Base-by-base conservation (phyloP, 768 basidiomycete genomes). In the Lactarius akahatsu region DNA sequence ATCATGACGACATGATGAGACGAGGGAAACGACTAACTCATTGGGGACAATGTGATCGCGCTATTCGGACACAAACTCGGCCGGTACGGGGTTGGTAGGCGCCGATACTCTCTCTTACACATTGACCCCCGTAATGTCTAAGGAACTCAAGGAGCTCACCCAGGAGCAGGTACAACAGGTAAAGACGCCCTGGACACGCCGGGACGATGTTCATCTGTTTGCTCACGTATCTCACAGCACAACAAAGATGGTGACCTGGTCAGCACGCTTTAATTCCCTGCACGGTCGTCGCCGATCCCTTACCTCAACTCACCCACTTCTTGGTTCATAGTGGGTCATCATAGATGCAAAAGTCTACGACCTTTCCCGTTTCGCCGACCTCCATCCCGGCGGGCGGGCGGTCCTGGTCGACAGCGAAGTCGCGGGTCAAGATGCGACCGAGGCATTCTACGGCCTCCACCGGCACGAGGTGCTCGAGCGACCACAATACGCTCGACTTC, bases 381-480 rank as follows among this genome's bases (percentile, higher is more conserved):
- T 97, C 56, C 96, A 98, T 73, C 96, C 94, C 86, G 83, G 95
- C 59, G 94, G 95, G 15, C 74, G 84, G 26, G 86, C 85, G 30
- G 93, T 96, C 8, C 79, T 93, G 36, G 82, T 83, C 70, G 85
- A 69, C 60, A 5, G 16, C 26, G 57, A 34, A 26, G 47, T 68
- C 80, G 59, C 90, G 55, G 93, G 92, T n/a, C 81, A 90, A 73
- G 94, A 96, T 72, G 88, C 88, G 1, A 96, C 93, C 0, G 89
- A 92, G 41, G 82, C 83, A 6, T 96, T 97, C 80, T 96, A 87
- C 72, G 85, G 90, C 54, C 85, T 97, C 59, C 95, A 97, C 73
- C 83, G 92, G 20, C 83, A 86, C 60, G 94, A 95, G 72, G 86
- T 96, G 16, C 83, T 97, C 59, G 80, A 83, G 66, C 86, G 82